These are phyloP conservation scores for Halophytophthora polymorphica DNA, from an alignment of 352 stramenopile genomes.

Conservation along the genomic window DNA sequence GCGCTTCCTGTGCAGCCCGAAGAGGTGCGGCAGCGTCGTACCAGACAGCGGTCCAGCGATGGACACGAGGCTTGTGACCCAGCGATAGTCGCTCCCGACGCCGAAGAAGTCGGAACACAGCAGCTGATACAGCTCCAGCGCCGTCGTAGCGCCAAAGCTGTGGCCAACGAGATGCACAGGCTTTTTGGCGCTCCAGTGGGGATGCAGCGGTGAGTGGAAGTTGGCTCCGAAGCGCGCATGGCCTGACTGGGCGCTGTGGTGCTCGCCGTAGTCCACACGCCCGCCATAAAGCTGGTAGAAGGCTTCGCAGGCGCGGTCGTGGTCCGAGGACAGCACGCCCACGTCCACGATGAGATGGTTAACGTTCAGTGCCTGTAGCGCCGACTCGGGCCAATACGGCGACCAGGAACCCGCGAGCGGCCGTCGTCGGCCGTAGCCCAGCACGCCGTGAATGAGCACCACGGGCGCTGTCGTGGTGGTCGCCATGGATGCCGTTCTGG, in stretches of 20 bases:
- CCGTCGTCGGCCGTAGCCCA: constrained; percentile 44
- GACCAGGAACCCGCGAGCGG: constrained; percentile 45
- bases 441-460: constrained; percentile 62
- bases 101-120: constrained; percentile 52
- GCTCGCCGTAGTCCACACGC: constrained; percentile 53
- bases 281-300: constrained; percentile 67
- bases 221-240: constrained; percentile 49
- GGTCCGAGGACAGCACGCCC: constrained; percentile 44
- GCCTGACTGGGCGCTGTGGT: constrained; percentile 27
- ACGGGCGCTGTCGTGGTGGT: constrained; percentile 45
- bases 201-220: constrained; percentile 30
- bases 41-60: constrained; percentile 58
- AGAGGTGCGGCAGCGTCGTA: constrained; percentile 24
- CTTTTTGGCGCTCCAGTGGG: constrained; percentile 44
- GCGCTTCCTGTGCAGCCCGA: constrained; percentile 20
- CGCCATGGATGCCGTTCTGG: background rate
- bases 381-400: constrained; percentile 52
- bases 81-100: constrained; percentile 47
- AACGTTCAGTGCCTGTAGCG: constrained; percentile 31
- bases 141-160: constrained; percentile 61
- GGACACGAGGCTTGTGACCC: constrained; percentile 50
- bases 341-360: constrained; percentile 59
- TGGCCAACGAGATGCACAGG: constrained; percentile 70
- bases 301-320: constrained; percentile 58
- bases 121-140: constrained; percentile 72